phyloP scores from a whole-genome alignment of 192 early-diverging fungal genomes.

The Phlyctochytrium planicorne region DNA sequence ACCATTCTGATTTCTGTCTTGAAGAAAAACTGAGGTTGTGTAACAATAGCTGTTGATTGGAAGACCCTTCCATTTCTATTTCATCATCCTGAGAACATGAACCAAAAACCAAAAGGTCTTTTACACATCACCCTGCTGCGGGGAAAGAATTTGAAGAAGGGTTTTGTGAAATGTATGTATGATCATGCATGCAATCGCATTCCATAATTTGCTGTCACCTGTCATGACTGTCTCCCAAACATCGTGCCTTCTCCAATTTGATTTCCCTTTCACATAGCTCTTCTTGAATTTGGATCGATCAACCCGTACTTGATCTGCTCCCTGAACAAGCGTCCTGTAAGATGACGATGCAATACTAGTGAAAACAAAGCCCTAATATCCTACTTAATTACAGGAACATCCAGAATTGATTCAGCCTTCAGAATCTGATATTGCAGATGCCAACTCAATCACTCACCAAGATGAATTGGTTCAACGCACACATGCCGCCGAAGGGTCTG shows the following conservation, averaged over 20 bases:
- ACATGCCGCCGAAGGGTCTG: background rate
- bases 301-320: background rate
- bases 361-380: background rate
- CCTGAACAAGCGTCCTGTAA: background rate
- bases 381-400: background rate
- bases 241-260: too few species aligned
- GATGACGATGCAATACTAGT: too few species aligned
- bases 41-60: too few species aligned
- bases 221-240: too few species aligned
- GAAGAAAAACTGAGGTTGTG: too few species aligned
- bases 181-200: too few species aligned
- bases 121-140: background rate
- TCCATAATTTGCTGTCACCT: too few species aligned
- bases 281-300: background rate
- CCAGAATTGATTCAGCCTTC: background rate
- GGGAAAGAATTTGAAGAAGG: background rate
- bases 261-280: background rate
- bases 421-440: background rate
- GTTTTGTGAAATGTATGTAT: too few species aligned
- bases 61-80: too few species aligned
- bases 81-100: too few species aligned
- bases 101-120: background rate
- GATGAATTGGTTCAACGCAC: background rate
- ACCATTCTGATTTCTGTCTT: too few species aligned
- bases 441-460: background rate